phyloP scores from a whole-genome alignment of 1,139 yeast genomes.

The Blastobotrys raffinosifermentans region DNA sequence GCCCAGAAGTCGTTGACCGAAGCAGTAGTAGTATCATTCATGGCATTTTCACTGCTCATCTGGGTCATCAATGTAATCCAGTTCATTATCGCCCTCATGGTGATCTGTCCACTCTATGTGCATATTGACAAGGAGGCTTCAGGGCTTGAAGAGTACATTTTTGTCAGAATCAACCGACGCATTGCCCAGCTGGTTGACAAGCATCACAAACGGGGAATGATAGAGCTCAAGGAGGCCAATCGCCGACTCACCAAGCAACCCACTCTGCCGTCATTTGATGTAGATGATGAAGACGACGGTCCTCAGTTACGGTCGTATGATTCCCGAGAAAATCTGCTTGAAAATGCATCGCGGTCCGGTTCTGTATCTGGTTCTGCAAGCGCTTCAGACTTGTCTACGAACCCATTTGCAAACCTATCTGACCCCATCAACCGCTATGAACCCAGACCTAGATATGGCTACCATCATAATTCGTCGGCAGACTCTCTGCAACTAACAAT shows the following conservation, averaged over 20 bases:
- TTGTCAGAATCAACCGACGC: constrained; percentile 47
- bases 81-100: constrained; percentile 51
- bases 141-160: constrained; percentile 54
- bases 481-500: no score
- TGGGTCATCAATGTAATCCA: constrained; percentile 66
- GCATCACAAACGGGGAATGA: constrained; percentile 37
- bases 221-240: constrained; percentile 24
- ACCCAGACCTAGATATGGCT: no score
- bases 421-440: no score
- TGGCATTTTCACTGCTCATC: constrained; percentile 69
- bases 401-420: no score
- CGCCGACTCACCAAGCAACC: constrained; percentile 21
- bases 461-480: no score
- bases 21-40: constrained; percentile 65
- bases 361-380: no score
- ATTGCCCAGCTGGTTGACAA: constrained; percentile 48
- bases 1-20: constrained; percentile 58
- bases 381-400: no score
- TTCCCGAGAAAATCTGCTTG: no score
- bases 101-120: constrained; percentile 50
- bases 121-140: constrained; percentile 37
- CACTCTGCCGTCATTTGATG: constrained; percentile 17
- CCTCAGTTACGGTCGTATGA: background rate
- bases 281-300: constrained; percentile 6
- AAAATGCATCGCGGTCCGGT: no score